These are phyloP conservation scores for Neocatenulostroma microsporum DNA, from an alignment of 2,329 filamentous ascomycete species.

Conservation along the genomic window DNA sequence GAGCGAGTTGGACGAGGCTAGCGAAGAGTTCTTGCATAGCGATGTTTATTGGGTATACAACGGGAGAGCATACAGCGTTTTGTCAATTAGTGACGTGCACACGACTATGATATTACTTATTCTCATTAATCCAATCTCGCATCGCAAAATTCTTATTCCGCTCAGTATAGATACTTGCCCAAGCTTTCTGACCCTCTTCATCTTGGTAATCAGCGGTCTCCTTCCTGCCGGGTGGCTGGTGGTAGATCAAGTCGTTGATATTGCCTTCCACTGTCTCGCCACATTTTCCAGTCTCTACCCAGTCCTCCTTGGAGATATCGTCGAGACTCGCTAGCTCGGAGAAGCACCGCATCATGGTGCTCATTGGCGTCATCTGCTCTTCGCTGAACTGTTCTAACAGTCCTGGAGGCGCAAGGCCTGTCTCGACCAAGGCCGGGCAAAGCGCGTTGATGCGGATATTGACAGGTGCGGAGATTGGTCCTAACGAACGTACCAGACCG, in stretches of 20 bases:
- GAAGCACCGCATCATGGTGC: conserved; percentile 34
- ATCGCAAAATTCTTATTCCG: conserved; percentile 19
- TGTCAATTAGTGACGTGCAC: not conserved
- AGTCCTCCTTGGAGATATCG: conserved; percentile 18
- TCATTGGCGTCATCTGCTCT: conserved; percentile 35
- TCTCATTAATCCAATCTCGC: conserved; percentile 6
- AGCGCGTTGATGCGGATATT: conserved; percentile 35
- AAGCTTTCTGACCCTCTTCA: conserved; percentile 17
- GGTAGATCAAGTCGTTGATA: conserved; percentile 20
- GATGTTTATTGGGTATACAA: not conserved
- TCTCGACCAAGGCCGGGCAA: conserved; percentile 34
- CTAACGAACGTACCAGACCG: conserved; percentile 32
- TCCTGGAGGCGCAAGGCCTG: conserved; percentile 33
- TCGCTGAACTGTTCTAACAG: conserved; percentile 31
- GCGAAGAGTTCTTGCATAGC: conserved; percentile 2
- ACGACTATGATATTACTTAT: conserved; percentile 3
- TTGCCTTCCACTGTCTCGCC: conserved; percentile 25
- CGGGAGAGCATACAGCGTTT: not conserved
- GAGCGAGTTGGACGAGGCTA: not conserved
- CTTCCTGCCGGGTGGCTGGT: conserved; percentile 15
- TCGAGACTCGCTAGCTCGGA: conserved; percentile 27
- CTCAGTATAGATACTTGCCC: conserved; percentile 24
- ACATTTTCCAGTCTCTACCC: conserved; percentile 19
- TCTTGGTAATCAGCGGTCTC: conserved; percentile 14
- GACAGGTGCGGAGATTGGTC: conserved; percentile 27